phyloP scores from a whole-genome alignment of 2,329 filamentous ascomycete genomes.

The Sarocladium oryzae region DNA sequence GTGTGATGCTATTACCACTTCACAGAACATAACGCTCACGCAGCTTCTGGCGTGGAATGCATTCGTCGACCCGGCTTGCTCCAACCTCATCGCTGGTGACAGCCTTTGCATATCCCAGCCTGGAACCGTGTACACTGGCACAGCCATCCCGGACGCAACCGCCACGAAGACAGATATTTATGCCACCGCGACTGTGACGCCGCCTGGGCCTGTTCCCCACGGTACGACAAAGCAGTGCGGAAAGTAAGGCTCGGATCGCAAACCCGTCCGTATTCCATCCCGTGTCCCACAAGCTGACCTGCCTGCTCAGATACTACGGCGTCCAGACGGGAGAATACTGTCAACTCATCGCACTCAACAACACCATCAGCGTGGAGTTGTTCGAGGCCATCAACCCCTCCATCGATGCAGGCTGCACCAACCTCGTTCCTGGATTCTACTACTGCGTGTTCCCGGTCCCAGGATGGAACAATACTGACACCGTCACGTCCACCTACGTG shows the following conservation, averaged over 20 bases:
- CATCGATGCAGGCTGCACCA: no score
- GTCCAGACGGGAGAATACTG: slow-evolving; percentile 27
- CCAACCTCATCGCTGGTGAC: neutral
- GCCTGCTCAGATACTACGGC: slow-evolving; percentile 19
- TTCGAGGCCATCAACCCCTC: neutral
- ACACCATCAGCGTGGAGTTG: slow-evolving; percentile 5
- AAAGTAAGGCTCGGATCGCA: neutral
- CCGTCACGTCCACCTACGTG: no score
- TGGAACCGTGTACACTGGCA: neutral
- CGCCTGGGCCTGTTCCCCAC: neutral
- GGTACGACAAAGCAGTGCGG: neutral
- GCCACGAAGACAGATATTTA: neutral
- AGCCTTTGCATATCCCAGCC: neutral
- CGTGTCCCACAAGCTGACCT: slow-evolving; percentile 16
- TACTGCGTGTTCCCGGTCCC: no score
- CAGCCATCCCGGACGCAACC: neutral
- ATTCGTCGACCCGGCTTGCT: neutral
- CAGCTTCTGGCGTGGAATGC: slow-evolving; percentile 18
- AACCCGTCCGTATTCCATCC: neutral
- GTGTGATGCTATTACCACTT: neutral
- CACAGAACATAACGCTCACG: slow-evolving; percentile 11
- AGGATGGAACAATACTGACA: no score
- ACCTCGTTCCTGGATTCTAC: no score
- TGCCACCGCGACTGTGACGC: neutral
- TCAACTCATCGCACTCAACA: slow-evolving; percentile 23